Base-by-base conservation (phyloP, 306 rosid species). In the Alnus glutinosa region DNA sequence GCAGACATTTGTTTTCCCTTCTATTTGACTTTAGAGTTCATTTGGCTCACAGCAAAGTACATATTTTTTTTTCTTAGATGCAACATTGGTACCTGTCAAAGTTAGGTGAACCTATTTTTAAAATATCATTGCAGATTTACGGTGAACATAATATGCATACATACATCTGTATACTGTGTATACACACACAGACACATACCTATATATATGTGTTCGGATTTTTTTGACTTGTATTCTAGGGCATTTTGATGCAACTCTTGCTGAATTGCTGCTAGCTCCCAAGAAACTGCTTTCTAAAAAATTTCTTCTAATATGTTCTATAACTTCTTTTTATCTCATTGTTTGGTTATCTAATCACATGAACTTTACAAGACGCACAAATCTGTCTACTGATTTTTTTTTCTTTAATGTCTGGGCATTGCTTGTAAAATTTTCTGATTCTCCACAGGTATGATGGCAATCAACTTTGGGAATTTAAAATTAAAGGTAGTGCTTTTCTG, bases 401-500 rank as follows among this genome's bases (percentile, higher is more conserved):
- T 13, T 28, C 8, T 59, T 46, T 12, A 49, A 3, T 10, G 4
- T 49, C 52, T 10, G 14, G 3, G 11, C 28, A 54, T 76, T 79
- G 44, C 49, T 62, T 75, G 19, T 12, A 57, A 70, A 16, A 39
- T 46, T 71, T 42, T 70, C 44, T 70, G 32, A 76, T 76, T 74
- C 52, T 77, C 83, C 78, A 80, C 90, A 94, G 98, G 89, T 89
- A 83, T 85, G 86, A 86, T 64, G 89, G 70, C 39, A 82, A 89
- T 79, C 92, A 83, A 85, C 96, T 94, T 55, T 91, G 94, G 97
- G 89, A 78, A 75, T 82, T 94, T 71, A 85, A 84, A 82, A 87
- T 94, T 75, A 90, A 79, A 85, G 98, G 98, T 7, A 89, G 90
- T 73, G 98, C 98, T 61, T 94, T 94, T 86, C 90, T 94, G 9